phyloP scores from a whole-genome alignment of 2,329 filamentous ascomycete species.

The Exophiala sp. region DNA sequence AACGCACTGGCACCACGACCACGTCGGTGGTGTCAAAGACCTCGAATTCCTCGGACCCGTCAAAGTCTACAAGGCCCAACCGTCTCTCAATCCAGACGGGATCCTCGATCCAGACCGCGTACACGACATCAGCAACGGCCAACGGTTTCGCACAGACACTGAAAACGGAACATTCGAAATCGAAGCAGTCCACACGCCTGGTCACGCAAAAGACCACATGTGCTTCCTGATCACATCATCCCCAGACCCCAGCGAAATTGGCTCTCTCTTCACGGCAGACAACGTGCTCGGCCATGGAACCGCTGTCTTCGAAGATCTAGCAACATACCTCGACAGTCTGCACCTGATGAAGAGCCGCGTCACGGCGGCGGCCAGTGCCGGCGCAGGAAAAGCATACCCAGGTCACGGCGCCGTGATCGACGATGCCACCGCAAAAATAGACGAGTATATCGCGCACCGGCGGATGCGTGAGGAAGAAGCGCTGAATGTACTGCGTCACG shows the following conservation, averaged over 20 bases:
- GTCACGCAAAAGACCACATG: constrained; percentile 82
- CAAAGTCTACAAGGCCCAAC: constrained; percentile 44
- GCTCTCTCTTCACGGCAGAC: constrained; percentile 84
- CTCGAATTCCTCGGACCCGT: constrained; percentile 51
- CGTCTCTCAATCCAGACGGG: constrained; percentile 50
- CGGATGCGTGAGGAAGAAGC: constrained; percentile 76
- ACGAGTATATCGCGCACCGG: constrained; percentile 80
- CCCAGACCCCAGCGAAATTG: constrained; percentile 53
- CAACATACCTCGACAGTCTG: constrained; percentile 65
- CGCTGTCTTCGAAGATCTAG: constrained; percentile 76
- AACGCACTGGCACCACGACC: constrained; percentile 91
- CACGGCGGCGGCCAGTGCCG: background rate
- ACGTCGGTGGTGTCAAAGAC: constrained; percentile 71
- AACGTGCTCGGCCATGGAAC: constrained; percentile 86
- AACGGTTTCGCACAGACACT: constrained; percentile 31
- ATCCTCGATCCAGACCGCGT: constrained; percentile 54
- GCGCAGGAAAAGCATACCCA: constrained; percentile 69
- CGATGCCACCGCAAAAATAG: constrained; percentile 67
- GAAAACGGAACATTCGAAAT: constrained; percentile 55
- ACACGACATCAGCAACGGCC: constrained; percentile 43
- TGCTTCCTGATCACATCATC: constrained; percentile 61
- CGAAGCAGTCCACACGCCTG: constrained; percentile 64
- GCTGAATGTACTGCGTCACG: constrained; percentile 57
- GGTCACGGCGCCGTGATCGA: constrained; percentile 79
- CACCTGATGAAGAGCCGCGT: constrained; percentile 55